Evolutionary conservation across 179 eudicot genomes (phyloP).

Genomic region (Vitellaria paradoxa): DNA sequence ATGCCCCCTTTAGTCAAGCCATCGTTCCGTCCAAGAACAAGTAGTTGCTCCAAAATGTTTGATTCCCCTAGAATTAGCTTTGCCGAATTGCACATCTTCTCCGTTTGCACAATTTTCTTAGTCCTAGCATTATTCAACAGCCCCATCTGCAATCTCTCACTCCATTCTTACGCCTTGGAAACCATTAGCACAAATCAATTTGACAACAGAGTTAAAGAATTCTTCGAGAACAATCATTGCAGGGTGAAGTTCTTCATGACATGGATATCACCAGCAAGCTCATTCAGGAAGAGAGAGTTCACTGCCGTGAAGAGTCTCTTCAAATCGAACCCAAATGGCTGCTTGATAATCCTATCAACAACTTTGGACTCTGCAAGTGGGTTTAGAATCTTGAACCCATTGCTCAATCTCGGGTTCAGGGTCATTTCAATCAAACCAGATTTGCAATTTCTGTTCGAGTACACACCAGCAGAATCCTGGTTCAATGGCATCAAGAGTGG

Average conservation of each 20-base stretch:
- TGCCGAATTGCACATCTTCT: conserved; percentile 18
- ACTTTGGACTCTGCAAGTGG: conserved; percentile 61
- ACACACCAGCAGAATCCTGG: conserved; percentile 65
- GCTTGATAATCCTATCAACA: conserved; percentile 61
- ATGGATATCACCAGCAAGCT: conserved; percentile 56
- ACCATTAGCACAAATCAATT: conserved; percentile 20
- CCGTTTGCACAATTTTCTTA: conserved; percentile 25
- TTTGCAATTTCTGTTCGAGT: conserved; percentile 30
- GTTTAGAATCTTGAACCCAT: conserved; percentile 30
- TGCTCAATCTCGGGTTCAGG: conserved; percentile 35
- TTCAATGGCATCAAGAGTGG: conserved; percentile 49
- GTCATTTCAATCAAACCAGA: conserved; percentile 47
- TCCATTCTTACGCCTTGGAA: neutral
- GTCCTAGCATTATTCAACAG: conserved; percentile 12
- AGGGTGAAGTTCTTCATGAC: conserved; percentile 51
- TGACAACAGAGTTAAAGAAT: conserved; percentile 29
- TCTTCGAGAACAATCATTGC: conserved; percentile 32
- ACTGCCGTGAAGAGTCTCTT: conserved; percentile 52
- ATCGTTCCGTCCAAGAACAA: neutral
- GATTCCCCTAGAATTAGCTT: conserved; percentile 9
- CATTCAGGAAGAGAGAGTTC: conserved; percentile 49
- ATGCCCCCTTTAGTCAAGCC: too few relatives aligned
- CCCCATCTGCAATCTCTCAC: conserved; percentile 22
- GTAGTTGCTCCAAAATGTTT: conserved; percentile 5
- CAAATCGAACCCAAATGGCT: conserved; percentile 26